Percentiles rank a stretch among this genome's conserved stretches.
phyloP scores from a whole-genome alignment of 1,284 basidiomycete genomes.

The Volvariella surrecta region DNA sequence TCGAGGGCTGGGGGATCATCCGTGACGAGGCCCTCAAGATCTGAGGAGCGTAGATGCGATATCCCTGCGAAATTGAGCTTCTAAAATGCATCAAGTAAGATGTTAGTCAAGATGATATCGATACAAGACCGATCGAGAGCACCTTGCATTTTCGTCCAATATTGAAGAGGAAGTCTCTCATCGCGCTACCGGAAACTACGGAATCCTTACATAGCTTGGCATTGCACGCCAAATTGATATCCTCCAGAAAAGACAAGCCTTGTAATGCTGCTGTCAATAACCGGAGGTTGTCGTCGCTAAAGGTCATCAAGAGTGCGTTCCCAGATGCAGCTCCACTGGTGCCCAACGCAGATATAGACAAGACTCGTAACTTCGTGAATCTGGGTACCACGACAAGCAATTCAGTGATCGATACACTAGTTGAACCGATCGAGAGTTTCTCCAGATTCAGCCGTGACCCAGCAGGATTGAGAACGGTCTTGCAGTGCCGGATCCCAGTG shows the following conservation, averaged over 20 bases:
- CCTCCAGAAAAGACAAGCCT: conserved; percentile 31
- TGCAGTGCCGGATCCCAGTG: conserved; percentile 37
- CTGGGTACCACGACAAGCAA: conserved; percentile 30
- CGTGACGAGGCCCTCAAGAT: conserved; percentile 41
- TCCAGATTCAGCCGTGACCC: conserved; percentile 23
- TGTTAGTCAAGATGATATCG: not conserved
- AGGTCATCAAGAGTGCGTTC: conserved; percentile 43
- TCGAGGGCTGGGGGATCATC: conserved; percentile 28
- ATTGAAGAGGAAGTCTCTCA: conserved; percentile 37
- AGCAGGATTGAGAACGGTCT: conserved; percentile 6
- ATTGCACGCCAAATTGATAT: conserved; percentile 54
- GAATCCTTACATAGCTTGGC: conserved; percentile 41
- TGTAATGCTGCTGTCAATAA: conserved; percentile 35
- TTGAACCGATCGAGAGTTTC: conserved; percentile 58
- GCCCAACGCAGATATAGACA: conserved; percentile 57
- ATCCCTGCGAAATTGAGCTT: conserved; percentile 51
- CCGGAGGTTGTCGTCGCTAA: conserved; percentile 42
- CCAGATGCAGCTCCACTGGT: no score
- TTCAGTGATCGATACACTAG: conserved; percentile 30
- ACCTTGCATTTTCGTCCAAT: conserved; percentile 59
- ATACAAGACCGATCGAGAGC: conserved; percentile 7
- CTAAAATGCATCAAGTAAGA: conserved; percentile 16
- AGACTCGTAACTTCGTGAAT: conserved; percentile 33
- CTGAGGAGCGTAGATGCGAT: conserved; percentile 37
- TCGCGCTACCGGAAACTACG: conserved; percentile 12